phyloP scores from a whole-genome alignment of 225 moss, liverwort and hornwort genomes.

The Straminergon stramineum region DNA sequence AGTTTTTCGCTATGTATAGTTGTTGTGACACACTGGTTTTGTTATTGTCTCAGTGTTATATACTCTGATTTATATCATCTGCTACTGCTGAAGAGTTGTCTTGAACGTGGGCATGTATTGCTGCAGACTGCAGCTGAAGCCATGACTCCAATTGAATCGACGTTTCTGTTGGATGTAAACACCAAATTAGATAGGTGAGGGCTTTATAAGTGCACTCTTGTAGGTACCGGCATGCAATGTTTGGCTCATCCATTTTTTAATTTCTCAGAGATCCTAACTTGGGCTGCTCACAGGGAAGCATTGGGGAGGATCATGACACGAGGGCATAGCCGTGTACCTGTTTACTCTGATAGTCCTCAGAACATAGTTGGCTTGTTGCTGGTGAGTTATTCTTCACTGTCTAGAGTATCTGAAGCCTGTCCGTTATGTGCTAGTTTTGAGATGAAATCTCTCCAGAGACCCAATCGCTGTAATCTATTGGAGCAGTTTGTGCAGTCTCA shows the following conservation, averaged over 20 bases:
- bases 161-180: conserved; percentile 44
- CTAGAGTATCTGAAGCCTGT: background rate
- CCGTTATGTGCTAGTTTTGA: background rate
- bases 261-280: background rate
- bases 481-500: background rate
- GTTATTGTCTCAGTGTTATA: background rate
- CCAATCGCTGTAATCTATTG: background rate
- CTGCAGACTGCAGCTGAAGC: conserved; percentile 41
- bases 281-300: conserved; percentile 18
- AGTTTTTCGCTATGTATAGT: background rate
- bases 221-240: background rate
- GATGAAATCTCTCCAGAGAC: background rate
- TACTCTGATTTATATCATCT: background rate
- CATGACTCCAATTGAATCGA: conserved; percentile 57
- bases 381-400: conserved; percentile 10
- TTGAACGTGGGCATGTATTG: background rate
- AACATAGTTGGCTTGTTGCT: conserved; percentile 52
- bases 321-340: conserved; percentile 57
- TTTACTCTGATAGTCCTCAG: conserved; percentile 20
- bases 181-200: conserved; percentile 44
- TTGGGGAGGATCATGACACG: conserved; percentile 41
- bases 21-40: background rate
- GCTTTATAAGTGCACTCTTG: background rate
- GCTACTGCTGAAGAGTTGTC: background rate
- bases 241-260: background rate